These are phyloP conservation scores for Botrytis porri DNA, from an alignment of 2,329 filamentous ascomycete genomes.

Conservation along the genomic window DNA sequence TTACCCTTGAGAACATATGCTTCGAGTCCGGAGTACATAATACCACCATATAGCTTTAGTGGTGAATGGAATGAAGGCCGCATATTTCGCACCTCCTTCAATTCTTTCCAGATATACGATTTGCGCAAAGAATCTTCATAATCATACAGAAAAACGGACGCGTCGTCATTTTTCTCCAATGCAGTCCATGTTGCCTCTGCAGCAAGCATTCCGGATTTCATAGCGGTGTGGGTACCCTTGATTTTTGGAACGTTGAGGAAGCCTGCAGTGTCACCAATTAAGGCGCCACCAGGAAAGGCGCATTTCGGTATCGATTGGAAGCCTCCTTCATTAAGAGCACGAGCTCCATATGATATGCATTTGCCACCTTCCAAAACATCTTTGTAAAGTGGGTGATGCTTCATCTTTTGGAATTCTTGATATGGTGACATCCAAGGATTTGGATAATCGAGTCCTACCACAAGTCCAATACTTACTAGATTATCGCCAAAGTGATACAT, in stretches of 20 bases:
- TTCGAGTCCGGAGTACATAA: slow-evolving; percentile 90
- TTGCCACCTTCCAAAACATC: slow-evolving; percentile 90
- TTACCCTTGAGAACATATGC: slow-evolving; percentile 83
- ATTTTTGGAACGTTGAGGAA: slow-evolving; percentile 98
- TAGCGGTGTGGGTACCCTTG: slow-evolving; percentile 96
- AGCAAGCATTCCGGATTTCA: slow-evolving; percentile 95
- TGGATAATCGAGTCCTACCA: slow-evolving; percentile 90
- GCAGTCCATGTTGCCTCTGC: slow-evolving; percentile 87
- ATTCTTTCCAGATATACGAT: slow-evolving; percentile 88
- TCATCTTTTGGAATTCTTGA: slow-evolving; percentile 96
- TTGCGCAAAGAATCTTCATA: slow-evolving; percentile 88
- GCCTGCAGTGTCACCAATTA: slow-evolving; percentile 94
- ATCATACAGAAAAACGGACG: slow-evolving; percentile 85
- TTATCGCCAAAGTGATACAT: slow-evolving; percentile 99
- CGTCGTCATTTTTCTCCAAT: slow-evolving; percentile 55
- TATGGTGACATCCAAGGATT: slow-evolving; percentile 98
- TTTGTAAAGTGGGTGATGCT: slow-evolving; percentile 90
- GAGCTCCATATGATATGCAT: slow-evolving; percentile 93
- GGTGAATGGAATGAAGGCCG: slow-evolving; percentile 88
- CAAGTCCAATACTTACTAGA: slow-evolving; percentile 85
- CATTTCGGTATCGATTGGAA: slow-evolving; percentile 98
- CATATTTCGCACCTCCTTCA: slow-evolving; percentile 96
- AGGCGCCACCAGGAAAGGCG: slow-evolving; percentile 89
- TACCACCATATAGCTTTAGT: slow-evolving; percentile 82
- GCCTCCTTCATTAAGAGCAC: slow-evolving; percentile 88